Evolutionary conservation across 2,329 filamentous ascomycete genomes (phyloP).

Genomic region (Trichoderma harzianum): DNA sequence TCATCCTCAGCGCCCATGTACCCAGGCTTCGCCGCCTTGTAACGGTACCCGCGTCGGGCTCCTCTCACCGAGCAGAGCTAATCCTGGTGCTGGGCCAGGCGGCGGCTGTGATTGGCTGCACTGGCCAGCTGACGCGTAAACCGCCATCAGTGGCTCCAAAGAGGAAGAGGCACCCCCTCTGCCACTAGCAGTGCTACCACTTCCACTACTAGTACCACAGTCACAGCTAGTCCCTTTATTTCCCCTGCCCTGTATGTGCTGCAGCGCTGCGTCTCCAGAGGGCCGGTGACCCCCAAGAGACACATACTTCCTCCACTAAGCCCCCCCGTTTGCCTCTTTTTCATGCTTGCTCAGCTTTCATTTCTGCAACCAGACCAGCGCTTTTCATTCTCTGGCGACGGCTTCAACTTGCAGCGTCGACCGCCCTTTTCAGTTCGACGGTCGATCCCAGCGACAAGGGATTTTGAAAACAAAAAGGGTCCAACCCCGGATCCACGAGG

Average conservation of each 20-base stretch:
- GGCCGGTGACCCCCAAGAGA: conserved; percentile 5
- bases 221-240: conserved; percentile 26
- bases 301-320: conserved; percentile 14
- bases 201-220: not conserved
- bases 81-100: conserved; percentile 23
- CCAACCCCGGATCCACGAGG: not conserved
- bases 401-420: conserved; percentile 4
- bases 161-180: conserved; percentile 21
- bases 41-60: conserved; percentile 27
- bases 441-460: not conserved
- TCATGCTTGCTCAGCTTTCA: not conserved
- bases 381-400: not conserved
- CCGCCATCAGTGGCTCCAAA: conserved; percentile 27
- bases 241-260: conserved; percentile 23
- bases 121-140: conserved; percentile 38
- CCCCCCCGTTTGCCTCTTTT: conserved; percentile 12
- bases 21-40: conserved; percentile 20
- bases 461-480: not conserved
- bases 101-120: conserved; percentile 30
- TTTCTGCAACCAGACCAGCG: not conserved
- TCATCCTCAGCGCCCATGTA: conserved; percentile 12
- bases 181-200: conserved; percentile 3
- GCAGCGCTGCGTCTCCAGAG: not conserved
- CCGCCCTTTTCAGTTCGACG: not conserved
- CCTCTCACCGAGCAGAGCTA: conserved; percentile 21